These are phyloP conservation scores for Aphanocladium album DNA, from an alignment of 2,329 filamentous ascomycete species.

Conservation along the genomic window DNA sequence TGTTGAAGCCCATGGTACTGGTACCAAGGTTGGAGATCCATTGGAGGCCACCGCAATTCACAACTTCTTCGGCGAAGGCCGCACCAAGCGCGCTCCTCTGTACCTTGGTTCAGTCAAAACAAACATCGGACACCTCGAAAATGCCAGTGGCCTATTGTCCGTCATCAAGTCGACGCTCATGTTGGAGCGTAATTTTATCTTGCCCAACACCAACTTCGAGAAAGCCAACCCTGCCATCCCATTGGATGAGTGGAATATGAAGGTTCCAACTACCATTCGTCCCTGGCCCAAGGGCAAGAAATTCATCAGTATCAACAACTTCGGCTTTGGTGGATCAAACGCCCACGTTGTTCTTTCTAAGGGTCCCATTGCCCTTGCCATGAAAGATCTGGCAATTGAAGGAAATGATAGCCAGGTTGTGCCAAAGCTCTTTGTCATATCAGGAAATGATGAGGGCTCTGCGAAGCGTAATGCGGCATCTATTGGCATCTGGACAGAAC, in stretches of 20 bases:
- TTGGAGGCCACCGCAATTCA: slow-evolving; percentile 47
- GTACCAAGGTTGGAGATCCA: slow-evolving; percentile 51
- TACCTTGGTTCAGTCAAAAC: slow-evolving; percentile 46
- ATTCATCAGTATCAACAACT: slow-evolving; percentile 46
- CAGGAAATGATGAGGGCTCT: slow-evolving; percentile 33
- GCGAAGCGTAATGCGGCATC: slow-evolving; percentile 26
- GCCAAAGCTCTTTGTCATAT: slow-evolving; percentile 39
- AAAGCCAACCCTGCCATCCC: slow-evolving; percentile 44
- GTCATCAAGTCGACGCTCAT: slow-evolving; percentile 49
- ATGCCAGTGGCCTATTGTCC: slow-evolving; percentile 44
- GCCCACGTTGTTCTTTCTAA: slow-evolving; percentile 36
- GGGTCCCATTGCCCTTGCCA: slow-evolving; percentile 26
- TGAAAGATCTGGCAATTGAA: slow-evolving; percentile 5
- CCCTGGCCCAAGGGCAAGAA: slow-evolving; percentile 46
- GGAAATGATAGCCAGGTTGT: slow-evolving; percentile 10
- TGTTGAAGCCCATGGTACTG: slow-evolving; percentile 52
- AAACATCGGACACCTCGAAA: slow-evolving; percentile 49
- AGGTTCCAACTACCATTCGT: slow-evolving; percentile 37
- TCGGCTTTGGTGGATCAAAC: slow-evolving; percentile 42
- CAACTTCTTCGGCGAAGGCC: slow-evolving; percentile 36
- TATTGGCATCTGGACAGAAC: slow-evolving; percentile 35
- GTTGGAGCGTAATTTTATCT: slow-evolving; percentile 45
- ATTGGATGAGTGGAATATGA: slow-evolving; percentile 45
- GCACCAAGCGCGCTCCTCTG: slow-evolving; percentile 36
- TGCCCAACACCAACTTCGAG: slow-evolving; percentile 47